Evolutionary conservation across 352 stramenopile species (phyloP), one percentile per base, ranked within the genome.

Genomic region (Elongisporangium senticosum): DNA sequence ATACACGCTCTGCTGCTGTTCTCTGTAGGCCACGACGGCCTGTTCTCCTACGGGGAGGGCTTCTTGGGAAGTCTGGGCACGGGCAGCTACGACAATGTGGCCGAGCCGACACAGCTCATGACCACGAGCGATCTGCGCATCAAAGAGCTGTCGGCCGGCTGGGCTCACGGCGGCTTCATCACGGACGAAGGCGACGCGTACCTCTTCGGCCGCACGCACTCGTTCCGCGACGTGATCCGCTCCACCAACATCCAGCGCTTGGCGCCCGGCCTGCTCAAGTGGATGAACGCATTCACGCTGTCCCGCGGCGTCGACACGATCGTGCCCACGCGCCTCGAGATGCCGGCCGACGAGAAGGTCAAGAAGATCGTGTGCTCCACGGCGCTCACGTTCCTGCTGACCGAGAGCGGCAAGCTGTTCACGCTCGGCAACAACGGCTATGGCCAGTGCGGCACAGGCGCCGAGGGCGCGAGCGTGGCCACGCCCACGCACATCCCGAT

Each of bases 211-310:
- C 85, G 83, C 49, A 89, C 85, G 33, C 79, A 91, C 60, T 92
- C 84, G 55, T 95, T 95, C 58, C 77, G 79, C 26, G 84, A 93
- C 51, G 85, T 95, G 39, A 90, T 95, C 58, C 79, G 85, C 7
- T 71, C 81, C 20, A 95, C 83, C 51, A 93, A 93, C 65, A 92
- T 95, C 66, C 77, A 92, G 58, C 85, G 85, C 23, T 64, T 93
- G 37, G 71, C 83, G 50, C 85, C 85, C 55, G 83, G 75, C 64
- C 65, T 95, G 52, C 69, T 93, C 33, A 63, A 62, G 49, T 78
- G 69, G 67, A 82, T 91, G 58, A 95, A 92, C 67, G 77, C 49
- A 52, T 87, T 95, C 61, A 90, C 83, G n/a, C 68, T 64, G 24
- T 62, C 64, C 17, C 74, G 69, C 17, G 75, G 76, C 53, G 71